phyloP scores from a whole-genome alignment of 164 flowering plant species.

The Aristolochia fimbriata region DNA sequence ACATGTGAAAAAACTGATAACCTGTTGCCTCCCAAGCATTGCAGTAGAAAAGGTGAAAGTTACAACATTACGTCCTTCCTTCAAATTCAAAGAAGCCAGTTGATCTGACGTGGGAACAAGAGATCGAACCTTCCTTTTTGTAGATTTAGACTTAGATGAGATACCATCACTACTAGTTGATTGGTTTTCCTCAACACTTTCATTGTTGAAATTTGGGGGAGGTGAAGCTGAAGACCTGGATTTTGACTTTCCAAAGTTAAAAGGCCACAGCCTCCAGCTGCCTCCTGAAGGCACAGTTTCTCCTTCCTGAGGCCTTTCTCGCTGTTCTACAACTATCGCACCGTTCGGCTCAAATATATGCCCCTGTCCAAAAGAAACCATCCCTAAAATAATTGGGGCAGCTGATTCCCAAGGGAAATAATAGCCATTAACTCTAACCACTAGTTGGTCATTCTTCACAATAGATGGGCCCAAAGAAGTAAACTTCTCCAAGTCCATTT shows the following conservation, averaged over 20 bases:
- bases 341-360: slow-evolving; percentile 28
- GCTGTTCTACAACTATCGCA: slow-evolving; percentile 33
- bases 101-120: slow-evolving; percentile 76
- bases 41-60: slow-evolving; percentile 85
- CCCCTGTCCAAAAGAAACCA: slow-evolving; percentile 26
- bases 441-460: slow-evolving; percentile 34
- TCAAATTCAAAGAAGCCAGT: slow-evolving; percentile 69
- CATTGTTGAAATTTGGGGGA: slow-evolving; percentile 9
- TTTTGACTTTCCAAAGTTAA: slow-evolving; percentile 39
- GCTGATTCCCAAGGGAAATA: slow-evolving; percentile 45
- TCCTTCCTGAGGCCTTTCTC: slow-evolving; percentile 25
- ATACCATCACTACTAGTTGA: slow-evolving; percentile 7
- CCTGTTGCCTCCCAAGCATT: slow-evolving; percentile 94
- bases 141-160: slow-evolving; percentile 14
- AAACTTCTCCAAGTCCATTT: slow-evolving; percentile 32
- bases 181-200: slow-evolving; percentile 18
- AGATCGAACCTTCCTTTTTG: slow-evolving; percentile 36
- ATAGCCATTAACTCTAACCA: slow-evolving; percentile 33
- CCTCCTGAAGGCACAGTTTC: slow-evolving; percentile 29
- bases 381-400: slow-evolving; percentile 31
- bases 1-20: slow-evolving; percentile 7
- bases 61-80: slow-evolving; percentile 66
- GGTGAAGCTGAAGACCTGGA: slow-evolving; percentile 16
- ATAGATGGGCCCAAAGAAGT: slow-evolving; percentile 25
- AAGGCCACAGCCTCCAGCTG: slow-evolving; percentile 67